These are phyloP conservation scores for Mucor circinelloides DNA, from an alignment of 371 early-diverging fungal species.

Conservation along the genomic window DNA sequence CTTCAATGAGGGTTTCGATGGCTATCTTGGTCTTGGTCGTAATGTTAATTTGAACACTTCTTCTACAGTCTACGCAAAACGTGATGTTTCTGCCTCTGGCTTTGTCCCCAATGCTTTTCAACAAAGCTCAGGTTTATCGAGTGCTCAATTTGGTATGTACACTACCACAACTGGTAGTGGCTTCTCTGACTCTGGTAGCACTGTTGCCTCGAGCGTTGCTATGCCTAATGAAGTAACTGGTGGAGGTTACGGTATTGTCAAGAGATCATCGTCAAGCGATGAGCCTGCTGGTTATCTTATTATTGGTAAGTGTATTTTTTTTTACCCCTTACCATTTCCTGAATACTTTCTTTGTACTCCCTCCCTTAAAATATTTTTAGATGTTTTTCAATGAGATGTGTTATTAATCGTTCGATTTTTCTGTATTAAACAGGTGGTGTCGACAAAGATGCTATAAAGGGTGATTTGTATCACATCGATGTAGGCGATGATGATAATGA, in stretches of 20 bases:
- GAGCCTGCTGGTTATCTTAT: slow-evolving; percentile 48
- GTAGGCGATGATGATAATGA: slow-evolving; percentile 22
- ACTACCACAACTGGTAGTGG: slow-evolving; percentile 23
- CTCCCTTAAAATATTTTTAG: slow-evolving; percentile 10
- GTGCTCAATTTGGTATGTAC: slow-evolving; percentile 53
- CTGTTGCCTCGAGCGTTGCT: not conserved
- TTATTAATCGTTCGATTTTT: not conserved
- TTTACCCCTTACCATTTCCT: not conserved
- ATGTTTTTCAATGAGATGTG: not conserved
- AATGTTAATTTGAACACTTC: slow-evolving; percentile 37
- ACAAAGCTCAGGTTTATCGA: slow-evolving; percentile 32
- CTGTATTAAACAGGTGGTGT: slow-evolving; percentile 39
- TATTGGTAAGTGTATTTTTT: slow-evolving; percentile 29
- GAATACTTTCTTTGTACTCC: not conserved
- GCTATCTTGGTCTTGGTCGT: slow-evolving; percentile 52
- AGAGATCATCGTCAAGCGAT: slow-evolving; percentile 9
- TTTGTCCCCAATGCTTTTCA: slow-evolving; percentile 49
- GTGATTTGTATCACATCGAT: slow-evolving; percentile 38
- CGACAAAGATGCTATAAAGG: slow-evolving; percentile 41
- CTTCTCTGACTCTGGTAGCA: slow-evolving; percentile 27
- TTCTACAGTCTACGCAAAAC: slow-evolving; percentile 22
- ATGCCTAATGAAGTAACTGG: not conserved
- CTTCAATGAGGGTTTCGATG: slow-evolving; percentile 48
- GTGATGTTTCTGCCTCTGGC: slow-evolving; percentile 37
- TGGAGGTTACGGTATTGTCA: slow-evolving; percentile 29